Evolutionary conservation across 805 yeast species (phyloP), one percentile per base, ranked within the genome.

Genomic region (Ogataea sp.): DNA sequence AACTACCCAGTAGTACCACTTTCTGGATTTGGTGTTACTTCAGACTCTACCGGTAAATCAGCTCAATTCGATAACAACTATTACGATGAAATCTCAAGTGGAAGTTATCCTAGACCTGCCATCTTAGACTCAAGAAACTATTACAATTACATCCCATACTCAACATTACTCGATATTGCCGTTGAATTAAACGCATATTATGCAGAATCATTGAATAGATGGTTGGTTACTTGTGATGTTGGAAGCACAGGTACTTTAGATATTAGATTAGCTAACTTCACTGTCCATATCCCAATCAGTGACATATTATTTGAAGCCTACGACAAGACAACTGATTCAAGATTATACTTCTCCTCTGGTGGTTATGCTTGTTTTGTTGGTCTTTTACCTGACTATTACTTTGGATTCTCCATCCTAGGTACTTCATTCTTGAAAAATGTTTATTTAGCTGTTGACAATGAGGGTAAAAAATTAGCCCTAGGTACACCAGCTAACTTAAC

Each of bases 151-250:
- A 53, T 83, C 27, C 90, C 90, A 0, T 58, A 70, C 31, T 68
- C 71, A 34, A 53, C 74, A 5, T 61, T 83, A 32, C 65, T 83
- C 37, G 74, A 73, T 47, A 57, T 83, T 24, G 86, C 89, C 0
- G 65, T 82, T 20, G 89, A 83, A 56, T 61, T 80, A 30, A 78
- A 79, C 50, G 90, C 90, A 0, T 72, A 67, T 45, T 83, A 74
- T 52, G 67, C 72, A 3, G 54, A 59, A 4, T 61, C 64, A 6
- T 50, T 65, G 6, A 63, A 61, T 20, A 50, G 68, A 15, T 83
- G 90, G 90, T 49, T 80, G 14, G 79, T 80, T 13, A 71, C 71
- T 42, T 83, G 93, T 60, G 59, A 70, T 11, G 59, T 80, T 14
- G 68, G 66, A 1, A 49, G 58, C 4, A 56, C 68, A 20, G 87